Base-by-base conservation (phyloP, 371 early-diverging fungal species). In the Furculomyces boomerangus region DNA sequence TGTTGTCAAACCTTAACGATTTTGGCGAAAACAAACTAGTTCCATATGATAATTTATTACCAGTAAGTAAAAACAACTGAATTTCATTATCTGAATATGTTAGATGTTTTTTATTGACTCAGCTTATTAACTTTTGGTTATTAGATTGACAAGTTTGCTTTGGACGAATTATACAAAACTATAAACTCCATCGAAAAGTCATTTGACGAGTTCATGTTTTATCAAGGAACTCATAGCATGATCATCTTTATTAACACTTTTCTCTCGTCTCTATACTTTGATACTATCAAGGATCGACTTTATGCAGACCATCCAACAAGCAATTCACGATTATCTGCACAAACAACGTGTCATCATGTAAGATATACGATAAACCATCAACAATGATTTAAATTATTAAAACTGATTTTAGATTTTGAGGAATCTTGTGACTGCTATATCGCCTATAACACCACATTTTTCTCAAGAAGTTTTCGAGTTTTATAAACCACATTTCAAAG, bases 261-360 rank as follows among this genome's bases (percentile, higher is more conserved):
- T 1, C 67, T 88, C 3, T 89, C 90, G 1, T 76, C 86, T 0
- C 81, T 85, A 51, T 90, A 90, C 62, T 80, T 89, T 70, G 90
- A 89, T 53, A 67, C 79, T 7, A 72, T 83, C 64, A 90, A 90
- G 71, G 90, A 90, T 59, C 72, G 84, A 44, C 66, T 90, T 10
- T 90, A 90, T 47, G 79, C 81, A 25, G 78, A 81, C 35, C 31
- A 60, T 22, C 51, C 51, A 22, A 55, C 60, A 1, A 68, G 70
- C 22, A 30, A 51, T 0, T 53, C 71, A 35, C 74, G 90, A 44
- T 70, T 75, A 27, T 72, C 74, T 31, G 79, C 79, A 30, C 84
- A 85, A 56, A 79, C 84, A 0, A 82, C 79, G 1, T 65, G 87
- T 5, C 80, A 74, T 62, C 76, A 83, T 43, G 76, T 79, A 60